These are phyloP conservation scores for Picocystis salinarum DNA, from an alignment of 139 green algal genomes.

Conservation along the genomic window DNA sequence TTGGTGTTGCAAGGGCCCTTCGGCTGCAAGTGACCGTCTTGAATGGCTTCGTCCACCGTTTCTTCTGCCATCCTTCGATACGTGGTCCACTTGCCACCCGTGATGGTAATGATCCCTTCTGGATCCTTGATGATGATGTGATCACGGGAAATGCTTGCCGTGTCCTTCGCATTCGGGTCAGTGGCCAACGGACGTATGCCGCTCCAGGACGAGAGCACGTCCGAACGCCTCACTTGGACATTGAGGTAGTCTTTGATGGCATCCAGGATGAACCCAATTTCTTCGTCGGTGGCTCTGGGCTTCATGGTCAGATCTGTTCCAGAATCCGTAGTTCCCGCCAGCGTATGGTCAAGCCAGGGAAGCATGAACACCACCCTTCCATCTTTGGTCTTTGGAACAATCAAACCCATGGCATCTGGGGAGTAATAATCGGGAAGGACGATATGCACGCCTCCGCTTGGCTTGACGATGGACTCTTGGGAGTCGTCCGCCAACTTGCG, in stretches of 20 bases:
- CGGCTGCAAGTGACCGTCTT: slow-evolving; percentile 11
- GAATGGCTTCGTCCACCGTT: slow-evolving; percentile 18
- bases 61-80: slow-evolving; percentile 83
- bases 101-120: slow-evolving; percentile 76
- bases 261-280: slow-evolving; percentile 89
- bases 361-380: slow-evolving; percentile 94
- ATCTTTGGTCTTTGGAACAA: slow-evolving; percentile 96
- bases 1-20: slow-evolving; percentile 34
- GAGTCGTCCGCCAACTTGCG: slow-evolving; percentile 29
- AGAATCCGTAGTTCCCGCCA: slow-evolving; percentile 84
- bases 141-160: slow-evolving; percentile 18
- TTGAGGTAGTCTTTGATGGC: slow-evolving; percentile 71
- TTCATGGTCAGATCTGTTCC: slow-evolving; percentile 31
- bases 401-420: slow-evolving; percentile 56
- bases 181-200: slow-evolving; percentile 77
- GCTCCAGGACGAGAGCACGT: slow-evolving; percentile 80
- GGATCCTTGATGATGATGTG: slow-evolving; percentile 47
- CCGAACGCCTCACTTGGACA: slow-evolving; percentile 51
- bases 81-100: slow-evolving; percentile 92
- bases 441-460: slow-evolving; percentile 68
- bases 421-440: slow-evolving; percentile 88
- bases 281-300: slow-evolving; percentile 46
- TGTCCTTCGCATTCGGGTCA: slow-evolving; percentile 42
- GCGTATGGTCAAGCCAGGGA: slow-evolving; percentile 51
- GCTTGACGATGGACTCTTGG: slow-evolving; percentile 40